These are phyloP conservation scores for Podila horticola DNA, from an alignment of 192 early-diverging fungal genomes.

Conservation along the genomic window DNA sequence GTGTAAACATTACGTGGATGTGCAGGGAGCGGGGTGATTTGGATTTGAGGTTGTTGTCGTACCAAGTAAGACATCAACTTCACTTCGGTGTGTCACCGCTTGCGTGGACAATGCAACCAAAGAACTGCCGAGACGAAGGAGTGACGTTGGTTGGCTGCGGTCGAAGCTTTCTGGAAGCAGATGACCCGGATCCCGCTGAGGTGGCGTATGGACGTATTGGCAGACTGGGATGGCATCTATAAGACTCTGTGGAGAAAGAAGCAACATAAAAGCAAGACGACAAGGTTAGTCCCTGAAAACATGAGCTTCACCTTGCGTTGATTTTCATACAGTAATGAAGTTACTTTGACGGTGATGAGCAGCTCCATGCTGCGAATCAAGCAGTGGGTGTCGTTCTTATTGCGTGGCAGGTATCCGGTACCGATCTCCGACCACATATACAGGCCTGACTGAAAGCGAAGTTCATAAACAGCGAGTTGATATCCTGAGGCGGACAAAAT, in stretches of 20 bases:
- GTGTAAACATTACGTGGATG: too few relatives aligned
- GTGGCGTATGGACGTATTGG: conserved; percentile 31
- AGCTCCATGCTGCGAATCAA: conserved; percentile 31
- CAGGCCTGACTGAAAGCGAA: conserved; percentile 18
- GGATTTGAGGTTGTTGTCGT: conserved; percentile 2
- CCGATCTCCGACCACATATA: conserved; percentile 9
- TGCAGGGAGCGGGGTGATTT: conserved; percentile 8
- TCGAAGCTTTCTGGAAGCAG: conserved; percentile 25
- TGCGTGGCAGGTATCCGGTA: conserved; percentile 19
- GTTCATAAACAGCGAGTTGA: conserved; percentile 23
- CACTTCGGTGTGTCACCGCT: conserved; percentile 9
- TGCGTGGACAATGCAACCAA: conserved; percentile 29
- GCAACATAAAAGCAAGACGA: conserved; percentile 2
- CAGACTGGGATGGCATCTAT: conserved; percentile 11
- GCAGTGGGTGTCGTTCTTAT: conserved; percentile 30
- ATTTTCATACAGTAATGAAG: conserved; percentile 12
- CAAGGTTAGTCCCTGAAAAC: conserved; percentile 10
- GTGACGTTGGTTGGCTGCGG: conserved; percentile 27
- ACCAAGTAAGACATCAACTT: neutral
- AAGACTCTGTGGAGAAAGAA: conserved; percentile 14
- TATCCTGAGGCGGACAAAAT: conserved; percentile 18
- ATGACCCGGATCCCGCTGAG: conserved; percentile 19
- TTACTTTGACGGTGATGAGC: conserved; percentile 21
- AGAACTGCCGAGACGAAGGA: conserved; percentile 32
- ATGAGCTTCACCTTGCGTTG: conserved; percentile 6